phyloP scores from a whole-genome alignment of 1,284 basidiomycete species.

The Tetrapyrgos nigripes region DNA sequence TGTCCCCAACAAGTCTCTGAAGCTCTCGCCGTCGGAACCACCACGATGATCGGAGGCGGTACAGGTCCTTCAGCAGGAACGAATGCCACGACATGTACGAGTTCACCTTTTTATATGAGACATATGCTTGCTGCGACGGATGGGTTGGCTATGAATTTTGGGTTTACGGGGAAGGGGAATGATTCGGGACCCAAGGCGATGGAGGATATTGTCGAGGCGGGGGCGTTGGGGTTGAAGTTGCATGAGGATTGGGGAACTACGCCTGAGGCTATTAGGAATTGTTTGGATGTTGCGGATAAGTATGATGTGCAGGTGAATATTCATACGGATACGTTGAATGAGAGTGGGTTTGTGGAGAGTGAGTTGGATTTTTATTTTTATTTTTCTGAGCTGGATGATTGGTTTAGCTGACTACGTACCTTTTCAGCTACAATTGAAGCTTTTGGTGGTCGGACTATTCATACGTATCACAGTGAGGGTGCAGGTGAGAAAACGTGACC shows the following conservation, averaged over 20 bases:
- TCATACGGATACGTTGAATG: slow-evolving; percentile 96
- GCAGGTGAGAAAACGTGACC: slow-evolving; percentile 70
- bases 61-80: slow-evolving; percentile 93
- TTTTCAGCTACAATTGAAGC: slow-evolving; percentile 84
- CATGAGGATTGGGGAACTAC: slow-evolving; percentile 99
- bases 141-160: slow-evolving; percentile 90
- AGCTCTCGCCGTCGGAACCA: slow-evolving; percentile 76
- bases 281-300: slow-evolving; percentile 86
- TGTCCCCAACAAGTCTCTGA: slow-evolving; percentile 90
- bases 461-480: slow-evolving; percentile 97
- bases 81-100: slow-evolving; percentile 95
- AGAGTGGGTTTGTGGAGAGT: slow-evolving; percentile 94
- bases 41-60: slow-evolving; percentile 91
- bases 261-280: slow-evolving; percentile 83
- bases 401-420: slow-evolving; percentile 30
- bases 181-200: slow-evolving; percentile 80
- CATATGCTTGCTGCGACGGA: slow-evolving; percentile 93
- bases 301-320: slow-evolving; percentile 98
- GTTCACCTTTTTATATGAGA: slow-evolving; percentile 86
- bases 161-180: slow-evolving; percentile 94
- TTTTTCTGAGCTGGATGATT: slow-evolving; percentile 4
- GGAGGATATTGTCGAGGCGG: slow-evolving; percentile 87
- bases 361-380: slow-evolving; percentile 24
- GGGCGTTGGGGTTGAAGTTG: slow-evolving; percentile 92
- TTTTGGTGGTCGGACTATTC: slow-evolving; percentile 92